These are phyloP conservation scores for Podosphaera xanthii DNA, from an alignment of 2,329 filamentous ascomycete species.

Conservation along the genomic window DNA sequence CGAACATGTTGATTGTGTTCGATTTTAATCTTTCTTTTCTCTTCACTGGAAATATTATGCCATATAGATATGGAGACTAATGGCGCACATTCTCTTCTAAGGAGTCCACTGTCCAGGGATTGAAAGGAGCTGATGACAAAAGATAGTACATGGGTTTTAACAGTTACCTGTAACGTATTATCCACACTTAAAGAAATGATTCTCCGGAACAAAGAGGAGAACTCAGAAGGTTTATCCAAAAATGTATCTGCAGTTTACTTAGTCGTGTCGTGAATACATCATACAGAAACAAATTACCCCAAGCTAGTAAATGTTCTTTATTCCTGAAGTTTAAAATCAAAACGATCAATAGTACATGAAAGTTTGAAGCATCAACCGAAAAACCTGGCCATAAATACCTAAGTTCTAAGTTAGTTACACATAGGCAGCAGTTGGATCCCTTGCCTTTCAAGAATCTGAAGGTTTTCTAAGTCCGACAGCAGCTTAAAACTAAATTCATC, in stretches of 20 bases:
- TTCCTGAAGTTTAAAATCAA: constrained; percentile 74
- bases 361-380: constrained; percentile 68
- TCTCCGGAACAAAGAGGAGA: constrained; percentile 73
- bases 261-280: not conserved
- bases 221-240: constrained; percentile 51
- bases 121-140: constrained; percentile 88
- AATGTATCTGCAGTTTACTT: constrained; percentile 39
- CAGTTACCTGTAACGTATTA: constrained; percentile 34
- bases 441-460: constrained; percentile 72
- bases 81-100: constrained; percentile 90
- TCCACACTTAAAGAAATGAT: constrained; percentile 72
- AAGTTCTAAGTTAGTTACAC: constrained; percentile 13
- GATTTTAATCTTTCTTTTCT: constrained; percentile 47
- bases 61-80: constrained; percentile 87
- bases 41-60: constrained; percentile 72
- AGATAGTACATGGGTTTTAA: constrained; percentile 64
- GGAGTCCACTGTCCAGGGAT: constrained; percentile 67
- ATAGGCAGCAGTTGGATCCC: constrained; percentile 5
- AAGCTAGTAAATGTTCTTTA: constrained; percentile 66
- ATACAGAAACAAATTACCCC: constrained; percentile 32
- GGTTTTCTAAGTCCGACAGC: constrained; percentile 62
- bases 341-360: constrained; percentile 71
- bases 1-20: constrained; percentile 50
- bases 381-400: constrained; percentile 93
- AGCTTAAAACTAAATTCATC: constrained; percentile 58